Conservation (phyloP, 495 filamentous ascomycete genomes). For the Schizothecium vesticola region DNA sequence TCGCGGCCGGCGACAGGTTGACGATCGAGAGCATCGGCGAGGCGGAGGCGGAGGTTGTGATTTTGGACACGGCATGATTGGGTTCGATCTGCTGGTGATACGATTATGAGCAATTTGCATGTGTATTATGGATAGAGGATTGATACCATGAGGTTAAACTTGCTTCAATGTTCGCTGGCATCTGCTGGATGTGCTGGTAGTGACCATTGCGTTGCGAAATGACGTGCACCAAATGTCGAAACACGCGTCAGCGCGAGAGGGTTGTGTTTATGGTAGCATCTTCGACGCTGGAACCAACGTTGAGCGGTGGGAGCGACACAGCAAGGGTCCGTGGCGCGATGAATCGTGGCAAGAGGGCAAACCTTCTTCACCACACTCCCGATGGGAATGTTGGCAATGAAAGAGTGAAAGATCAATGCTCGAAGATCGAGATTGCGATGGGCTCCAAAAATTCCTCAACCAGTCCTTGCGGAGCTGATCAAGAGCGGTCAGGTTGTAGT, state of each 20-base stretch:
- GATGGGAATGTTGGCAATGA: constrained; percentile 21
- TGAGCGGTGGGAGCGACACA: background rate
- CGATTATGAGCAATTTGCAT: background rate
- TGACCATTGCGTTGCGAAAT: background rate
- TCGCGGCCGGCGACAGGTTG: constrained; percentile 54
- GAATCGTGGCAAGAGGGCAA: background rate
- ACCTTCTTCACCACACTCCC: constrained; percentile 24
- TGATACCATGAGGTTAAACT: background rate
- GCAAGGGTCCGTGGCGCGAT: background rate
- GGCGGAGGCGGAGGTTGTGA: constrained; percentile 60
- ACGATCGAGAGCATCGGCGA: constrained; percentile 59
- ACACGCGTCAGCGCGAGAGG: background rate
- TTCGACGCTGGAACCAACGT: background rate
- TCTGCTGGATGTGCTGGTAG: background rate
- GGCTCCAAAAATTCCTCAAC: constrained; percentile 28
- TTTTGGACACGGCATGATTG: constrained; percentile 50
- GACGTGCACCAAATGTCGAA: background rate
- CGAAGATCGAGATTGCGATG: constrained; percentile 19
- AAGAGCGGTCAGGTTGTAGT: constrained; percentile 50
- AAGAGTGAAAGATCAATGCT: background rate
- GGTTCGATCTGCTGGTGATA: background rate
- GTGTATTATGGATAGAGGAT: background rate
- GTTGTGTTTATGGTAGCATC: background rate
- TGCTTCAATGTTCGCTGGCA: background rate
- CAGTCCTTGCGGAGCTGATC: constrained; percentile 14